phyloP scores from a whole-genome alignment of 805 yeast genomes.

The Clavispora phyllophila region DNA sequence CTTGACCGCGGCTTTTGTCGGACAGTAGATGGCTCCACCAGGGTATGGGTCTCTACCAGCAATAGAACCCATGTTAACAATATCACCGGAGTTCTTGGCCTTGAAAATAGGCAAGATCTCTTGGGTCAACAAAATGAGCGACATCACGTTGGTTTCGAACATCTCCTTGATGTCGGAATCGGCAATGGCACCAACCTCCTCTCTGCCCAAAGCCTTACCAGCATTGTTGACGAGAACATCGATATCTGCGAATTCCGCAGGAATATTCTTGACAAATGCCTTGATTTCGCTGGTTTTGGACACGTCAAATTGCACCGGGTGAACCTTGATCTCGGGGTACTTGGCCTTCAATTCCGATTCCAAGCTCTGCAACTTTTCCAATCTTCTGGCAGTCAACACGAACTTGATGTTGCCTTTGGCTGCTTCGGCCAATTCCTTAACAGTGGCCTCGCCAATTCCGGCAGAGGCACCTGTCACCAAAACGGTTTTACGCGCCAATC shows the following conservation, averaged over 20 bases:
- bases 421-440: slow-evolving; percentile 70
- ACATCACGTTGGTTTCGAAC: slow-evolving; percentile 35
- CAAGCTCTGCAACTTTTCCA: slow-evolving; percentile 22
- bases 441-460: slow-evolving; percentile 93
- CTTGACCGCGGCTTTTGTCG: slow-evolving; percentile 33
- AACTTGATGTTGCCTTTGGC: slow-evolving; percentile 33
- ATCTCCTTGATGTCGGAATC: slow-evolving; percentile 30
- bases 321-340: slow-evolving; percentile 25
- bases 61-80: slow-evolving; percentile 33
- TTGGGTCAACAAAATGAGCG: slow-evolving; percentile 33
- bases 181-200: slow-evolving; percentile 25
- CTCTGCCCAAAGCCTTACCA: slow-evolving; percentile 35
- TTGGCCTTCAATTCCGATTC: slow-evolving; percentile 20
- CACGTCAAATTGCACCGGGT: slow-evolving; percentile 30
- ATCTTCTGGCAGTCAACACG: slow-evolving; percentile 36
- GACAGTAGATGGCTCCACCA: slow-evolving; percentile 37
- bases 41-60: slow-evolving; percentile 38
- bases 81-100: slow-evolving; percentile 31
- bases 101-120: slow-evolving; percentile 34
- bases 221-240: slow-evolving; percentile 37
- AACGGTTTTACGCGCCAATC: slow-evolving; percentile 33
- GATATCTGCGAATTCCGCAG: slow-evolving; percentile 30
- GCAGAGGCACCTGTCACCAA: slow-evolving; percentile 85
- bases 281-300: slow-evolving; percentile 21
- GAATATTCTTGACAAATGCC: slow-evolving; percentile 26